These are phyloP conservation scores for Perkinsus olseni DNA, from an alignment of 169 alveolate genomes.

Conservation along the genomic window DNA sequence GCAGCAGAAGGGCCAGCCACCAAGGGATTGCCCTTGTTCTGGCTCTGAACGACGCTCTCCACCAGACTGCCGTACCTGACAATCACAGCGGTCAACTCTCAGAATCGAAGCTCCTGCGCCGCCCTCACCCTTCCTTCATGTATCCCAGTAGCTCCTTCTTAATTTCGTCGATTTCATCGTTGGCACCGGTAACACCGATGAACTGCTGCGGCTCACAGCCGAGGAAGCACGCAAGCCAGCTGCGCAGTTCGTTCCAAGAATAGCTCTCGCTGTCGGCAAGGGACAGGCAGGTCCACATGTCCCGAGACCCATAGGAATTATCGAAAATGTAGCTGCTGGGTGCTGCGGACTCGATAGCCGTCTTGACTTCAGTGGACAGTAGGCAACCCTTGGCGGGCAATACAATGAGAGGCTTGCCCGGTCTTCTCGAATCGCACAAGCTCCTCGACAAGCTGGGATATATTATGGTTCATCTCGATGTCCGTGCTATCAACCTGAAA, in stretches of 20 bases:
- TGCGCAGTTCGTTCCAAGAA: neutral
- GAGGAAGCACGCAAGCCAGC: neutral
- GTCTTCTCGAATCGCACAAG: neutral
- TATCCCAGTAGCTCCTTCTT: neutral
- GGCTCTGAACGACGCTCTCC: neutral
- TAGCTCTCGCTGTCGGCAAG: neutral
- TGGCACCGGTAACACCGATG: neutral
- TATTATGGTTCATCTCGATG: neutral
- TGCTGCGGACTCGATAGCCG: neutral
- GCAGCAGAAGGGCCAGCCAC: neutral
- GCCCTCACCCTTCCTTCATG: neutral
- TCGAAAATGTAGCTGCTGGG: neutral
- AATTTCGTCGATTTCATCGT: neutral
- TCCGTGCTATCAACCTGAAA: neutral
- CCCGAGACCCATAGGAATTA: neutral
- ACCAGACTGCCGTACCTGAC: neutral
- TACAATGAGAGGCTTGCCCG: neutral
- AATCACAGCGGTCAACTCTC: no score
- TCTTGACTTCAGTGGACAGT: neutral
- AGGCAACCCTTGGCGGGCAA: neutral
- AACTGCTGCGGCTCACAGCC: neutral
- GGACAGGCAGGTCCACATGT: neutral
- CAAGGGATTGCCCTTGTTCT: neutral
- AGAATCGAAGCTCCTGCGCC: no score
- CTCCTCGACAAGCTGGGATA: neutral